Conservation (phyloP, 2,329 filamentous ascomycete genomes). For the Alternaria atra region DNA sequence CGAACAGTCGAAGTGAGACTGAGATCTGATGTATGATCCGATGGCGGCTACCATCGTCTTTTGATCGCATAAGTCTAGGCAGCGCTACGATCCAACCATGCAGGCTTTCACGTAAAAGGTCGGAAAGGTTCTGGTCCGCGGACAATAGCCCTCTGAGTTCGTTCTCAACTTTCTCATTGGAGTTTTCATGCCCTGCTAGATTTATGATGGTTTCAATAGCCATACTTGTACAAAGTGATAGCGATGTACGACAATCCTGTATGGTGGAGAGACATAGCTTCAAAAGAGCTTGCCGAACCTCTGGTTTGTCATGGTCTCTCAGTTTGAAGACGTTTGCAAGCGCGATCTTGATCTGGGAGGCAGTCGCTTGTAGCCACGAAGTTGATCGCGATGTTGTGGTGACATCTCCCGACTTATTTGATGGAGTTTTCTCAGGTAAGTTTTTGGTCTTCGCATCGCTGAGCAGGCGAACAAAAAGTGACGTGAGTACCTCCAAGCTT, state of each 20-base stretch:
- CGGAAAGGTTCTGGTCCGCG: slow-evolving; percentile 69
- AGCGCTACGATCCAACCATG: slow-evolving; percentile 85
- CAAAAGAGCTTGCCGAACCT: slow-evolving; percentile 74
- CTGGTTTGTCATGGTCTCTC: slow-evolving; percentile 72
- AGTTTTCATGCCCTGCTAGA: slow-evolving; percentile 60
- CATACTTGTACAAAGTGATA: slow-evolving; percentile 74
- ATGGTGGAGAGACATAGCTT: slow-evolving; percentile 77
- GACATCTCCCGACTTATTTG: slow-evolving; percentile 17
- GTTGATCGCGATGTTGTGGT: slow-evolving; percentile 53
- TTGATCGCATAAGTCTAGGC: slow-evolving; percentile 81
- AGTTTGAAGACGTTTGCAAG: slow-evolving; percentile 80
- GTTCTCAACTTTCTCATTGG: slow-evolving; percentile 54
- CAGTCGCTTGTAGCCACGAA: slow-evolving; percentile 82
- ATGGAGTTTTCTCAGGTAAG: slow-evolving; percentile 27
- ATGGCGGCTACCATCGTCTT: slow-evolving; percentile 80
- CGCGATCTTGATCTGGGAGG: slow-evolving; percentile 82
- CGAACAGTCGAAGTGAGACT: slow-evolving; percentile 73
- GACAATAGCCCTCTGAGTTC: slow-evolving; percentile 68
- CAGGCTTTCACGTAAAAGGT: slow-evolving; percentile 73
- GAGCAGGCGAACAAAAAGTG: slow-evolving; percentile 56
- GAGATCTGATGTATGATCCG: slow-evolving; percentile 79
- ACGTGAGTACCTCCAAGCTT: slow-evolving; percentile 67
- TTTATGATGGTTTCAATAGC: slow-evolving; percentile 84
- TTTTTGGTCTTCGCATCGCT: slow-evolving; percentile 54
- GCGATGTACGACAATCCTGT: slow-evolving; percentile 78